These are phyloP conservation scores for Phytophthora crassamura DNA, from an alignment of 352 stramenopile genomes.

Conservation along the genomic window DNA sequence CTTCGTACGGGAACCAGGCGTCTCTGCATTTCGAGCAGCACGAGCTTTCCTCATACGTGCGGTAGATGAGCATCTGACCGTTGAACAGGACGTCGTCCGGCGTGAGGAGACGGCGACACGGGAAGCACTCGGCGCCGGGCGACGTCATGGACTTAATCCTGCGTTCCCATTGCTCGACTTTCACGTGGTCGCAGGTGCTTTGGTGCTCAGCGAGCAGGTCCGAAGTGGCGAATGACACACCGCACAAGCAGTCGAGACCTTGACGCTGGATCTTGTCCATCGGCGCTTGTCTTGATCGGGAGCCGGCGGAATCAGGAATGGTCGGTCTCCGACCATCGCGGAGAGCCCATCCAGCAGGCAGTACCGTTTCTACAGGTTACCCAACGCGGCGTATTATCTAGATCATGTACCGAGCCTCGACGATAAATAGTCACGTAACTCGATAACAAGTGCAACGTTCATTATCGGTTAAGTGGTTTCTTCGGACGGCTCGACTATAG, in stretches of 20 bases:
- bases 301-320: conserved; percentile 20
- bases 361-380: conserved; percentile 26
- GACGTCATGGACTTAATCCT: conserved; percentile 26
- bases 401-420: no score
- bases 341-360: background rate
- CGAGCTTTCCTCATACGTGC: conserved; percentile 29
- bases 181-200: conserved; percentile 18
- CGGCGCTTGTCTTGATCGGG: conserved; percentile 12
- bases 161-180: conserved; percentile 29
- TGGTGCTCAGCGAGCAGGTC: conserved; percentile 17
- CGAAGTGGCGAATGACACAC: conserved; percentile 7
- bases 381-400: conserved; percentile 1
- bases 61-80: conserved; percentile 32
- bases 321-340: conserved; percentile 5
- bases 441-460: no score
- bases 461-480: no score
- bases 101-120: conserved; percentile 28
- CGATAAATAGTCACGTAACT: no score
- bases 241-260: conserved; percentile 19
- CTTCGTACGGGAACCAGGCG: conserved; percentile 35
- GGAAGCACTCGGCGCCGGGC: conserved; percentile 31
- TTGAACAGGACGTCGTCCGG: conserved; percentile 33
- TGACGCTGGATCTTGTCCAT: conserved; percentile 16
- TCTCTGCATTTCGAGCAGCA: conserved; percentile 31
- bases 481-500: background rate